phyloP scores from a whole-genome alignment of 805 yeast genomes.

The Schwanniomyces yamadae region DNA sequence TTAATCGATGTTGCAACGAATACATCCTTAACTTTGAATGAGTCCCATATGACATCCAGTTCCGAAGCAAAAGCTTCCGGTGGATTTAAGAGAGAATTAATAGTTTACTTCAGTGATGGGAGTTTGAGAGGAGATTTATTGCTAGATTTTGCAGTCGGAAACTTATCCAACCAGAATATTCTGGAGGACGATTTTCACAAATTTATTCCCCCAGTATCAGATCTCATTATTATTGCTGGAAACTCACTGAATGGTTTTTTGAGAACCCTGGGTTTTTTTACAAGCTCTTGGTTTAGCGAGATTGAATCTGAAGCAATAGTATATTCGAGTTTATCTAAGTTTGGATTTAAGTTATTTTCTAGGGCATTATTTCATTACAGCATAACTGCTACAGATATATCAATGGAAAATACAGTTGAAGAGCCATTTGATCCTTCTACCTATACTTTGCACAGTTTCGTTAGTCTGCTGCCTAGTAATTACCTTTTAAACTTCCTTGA shows the following conservation, averaged over 20 bases:
- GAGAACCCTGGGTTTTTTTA: constrained; percentile 11
- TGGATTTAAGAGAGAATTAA: constrained; percentile 8
- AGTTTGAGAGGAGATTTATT: constrained; percentile 10
- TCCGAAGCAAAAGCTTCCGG: constrained; percentile 7
- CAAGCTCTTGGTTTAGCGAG: constrained; percentile 4
- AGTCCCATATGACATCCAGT: not conserved
- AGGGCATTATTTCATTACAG: constrained; percentile 16
- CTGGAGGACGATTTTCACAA: constrained; percentile 3
- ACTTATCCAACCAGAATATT: not conserved
- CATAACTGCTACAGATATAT: not conserved
- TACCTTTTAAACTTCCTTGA: constrained; percentile 8
- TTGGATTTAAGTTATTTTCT: constrained; percentile 19
- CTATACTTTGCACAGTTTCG: constrained; percentile 6
- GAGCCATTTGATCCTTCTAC: constrained; percentile 2
- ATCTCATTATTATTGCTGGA: constrained; percentile 14
- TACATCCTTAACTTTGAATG: not conserved
- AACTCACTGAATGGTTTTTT: constrained; percentile 3
- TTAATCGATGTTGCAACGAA: constrained; percentile 12
- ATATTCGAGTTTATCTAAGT: constrained; percentile 11
- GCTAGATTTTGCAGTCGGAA: constrained; percentile 2
- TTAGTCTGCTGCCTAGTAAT: constrained; percentile 6
- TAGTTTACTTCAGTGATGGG: constrained; percentile 18
- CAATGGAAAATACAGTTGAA: not conserved
- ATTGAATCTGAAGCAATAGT: constrained; percentile 7
- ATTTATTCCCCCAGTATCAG: constrained; percentile 13